Percentiles rank a stretch among this genome's conserved stretches.
Evolutionary conservation across 805 yeast species (phyloP).

Genomic region (Kuraishia capsulata): DNA sequence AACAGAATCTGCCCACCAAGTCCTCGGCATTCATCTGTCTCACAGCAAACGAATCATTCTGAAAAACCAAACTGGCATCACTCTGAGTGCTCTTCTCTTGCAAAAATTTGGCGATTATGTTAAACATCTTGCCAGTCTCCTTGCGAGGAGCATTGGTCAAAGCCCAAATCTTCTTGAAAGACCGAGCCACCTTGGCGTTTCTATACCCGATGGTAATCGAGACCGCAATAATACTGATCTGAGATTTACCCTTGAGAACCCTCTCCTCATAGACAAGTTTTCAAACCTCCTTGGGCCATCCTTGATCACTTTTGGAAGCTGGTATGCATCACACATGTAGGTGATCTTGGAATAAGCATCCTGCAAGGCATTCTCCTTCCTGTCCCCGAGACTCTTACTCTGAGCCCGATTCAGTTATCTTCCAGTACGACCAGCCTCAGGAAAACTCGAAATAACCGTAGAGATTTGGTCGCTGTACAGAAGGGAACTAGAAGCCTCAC

Average conservation of each 20-base stretch:
- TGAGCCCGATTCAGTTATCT: conserved; percentile 88
- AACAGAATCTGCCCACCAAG: conserved; percentile 90
- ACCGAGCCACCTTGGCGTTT: conserved; percentile 86
- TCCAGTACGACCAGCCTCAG: conserved; percentile 80
- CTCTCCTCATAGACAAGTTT: conserved; percentile 84
- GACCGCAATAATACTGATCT: conserved; percentile 94
- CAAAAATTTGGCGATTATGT: conserved; percentile 58
- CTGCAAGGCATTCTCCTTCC: conserved; percentile 78
- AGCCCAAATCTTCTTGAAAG: conserved; percentile 94
- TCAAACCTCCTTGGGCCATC: conserved; percentile 95
- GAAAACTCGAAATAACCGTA: conserved; percentile 82
- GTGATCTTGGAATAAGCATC: conserved; percentile 87
- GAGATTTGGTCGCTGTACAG: conserved; percentile 87
- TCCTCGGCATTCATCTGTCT: conserved; percentile 91
- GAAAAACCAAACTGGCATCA: conserved; percentile 31
- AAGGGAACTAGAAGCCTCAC: conserved; percentile 91
- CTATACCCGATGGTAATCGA: conserved; percentile 92
- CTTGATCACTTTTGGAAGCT: conserved; percentile 88
- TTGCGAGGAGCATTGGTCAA: conserved; percentile 88
- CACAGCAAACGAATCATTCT: conserved; percentile 47
- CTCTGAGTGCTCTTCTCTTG: conserved; percentile 43
- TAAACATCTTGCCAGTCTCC: conserved; percentile 88
- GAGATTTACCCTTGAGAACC: conserved; percentile 80
- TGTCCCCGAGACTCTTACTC: conserved; percentile 75
- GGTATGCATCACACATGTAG: conserved; percentile 95